These are phyloP conservation scores for Jaltomata sinuosa DNA, from an alignment of 257 asterid genomes.

Conservation along the genomic window DNA sequence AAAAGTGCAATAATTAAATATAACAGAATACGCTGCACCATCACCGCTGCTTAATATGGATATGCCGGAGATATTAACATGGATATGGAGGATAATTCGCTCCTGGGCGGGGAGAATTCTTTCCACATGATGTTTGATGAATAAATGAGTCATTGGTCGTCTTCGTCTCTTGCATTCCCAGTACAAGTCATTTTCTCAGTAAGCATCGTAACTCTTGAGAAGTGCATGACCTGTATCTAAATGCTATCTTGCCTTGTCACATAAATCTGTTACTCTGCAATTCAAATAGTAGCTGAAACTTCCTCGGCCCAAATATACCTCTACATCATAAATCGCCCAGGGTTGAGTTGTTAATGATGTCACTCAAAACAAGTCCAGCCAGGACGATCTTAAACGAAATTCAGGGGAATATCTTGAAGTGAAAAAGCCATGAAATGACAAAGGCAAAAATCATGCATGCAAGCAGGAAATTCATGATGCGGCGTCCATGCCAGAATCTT, in stretches of 20 bases:
- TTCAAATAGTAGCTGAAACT: neutral
- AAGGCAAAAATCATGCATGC: slow-evolving; percentile 48
- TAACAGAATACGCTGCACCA: neutral
- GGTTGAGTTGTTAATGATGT: neutral
- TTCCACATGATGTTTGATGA: neutral
- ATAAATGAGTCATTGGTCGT: neutral
- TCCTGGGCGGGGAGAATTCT: neutral
- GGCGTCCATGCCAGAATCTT: slow-evolving; percentile 33
- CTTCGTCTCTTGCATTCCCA: neutral
- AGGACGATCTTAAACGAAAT: neutral
- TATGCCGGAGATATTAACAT: neutral
- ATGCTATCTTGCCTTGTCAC: neutral
- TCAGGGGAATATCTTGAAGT: slow-evolving; percentile 32
- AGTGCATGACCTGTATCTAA: neutral
- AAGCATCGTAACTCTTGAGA: neutral
- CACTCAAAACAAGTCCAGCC: neutral
- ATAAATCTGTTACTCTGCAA: neutral
- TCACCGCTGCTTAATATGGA: neutral
- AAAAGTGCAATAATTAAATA: neutral
- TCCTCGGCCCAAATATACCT: neutral
- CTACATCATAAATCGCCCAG: neutral
- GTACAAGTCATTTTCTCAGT: slow-evolving; percentile 1
- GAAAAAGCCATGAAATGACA: slow-evolving; percentile 48
- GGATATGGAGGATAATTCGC: neutral
- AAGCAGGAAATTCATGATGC: slow-evolving; percentile 36